phyloP scores from a whole-genome alignment of 2,329 filamentous ascomycete species.

The Aspergillus tanneri region DNA sequence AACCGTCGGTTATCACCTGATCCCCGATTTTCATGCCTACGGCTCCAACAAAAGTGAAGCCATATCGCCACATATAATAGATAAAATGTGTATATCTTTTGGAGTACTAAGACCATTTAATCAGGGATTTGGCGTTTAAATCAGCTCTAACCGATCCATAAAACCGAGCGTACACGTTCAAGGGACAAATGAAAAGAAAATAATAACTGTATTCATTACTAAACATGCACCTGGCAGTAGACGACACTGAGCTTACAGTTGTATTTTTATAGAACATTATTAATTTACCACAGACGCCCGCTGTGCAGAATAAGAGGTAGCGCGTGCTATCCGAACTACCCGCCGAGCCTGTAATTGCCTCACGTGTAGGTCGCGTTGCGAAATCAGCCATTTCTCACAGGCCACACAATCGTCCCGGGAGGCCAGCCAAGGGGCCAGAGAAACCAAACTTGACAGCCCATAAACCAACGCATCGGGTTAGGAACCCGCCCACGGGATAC shows the following conservation, averaged over 20 bases:
- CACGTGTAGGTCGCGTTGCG: not conserved
- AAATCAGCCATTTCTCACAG: not conserved
- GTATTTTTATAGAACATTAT: not conserved
- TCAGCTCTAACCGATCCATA: too few relatives aligned
- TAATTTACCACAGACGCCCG: not conserved
- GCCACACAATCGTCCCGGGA: constrained; percentile 1
- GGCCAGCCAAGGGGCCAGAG: not conserved
- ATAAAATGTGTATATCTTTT: too few relatives aligned
- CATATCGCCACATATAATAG: too few relatives aligned
- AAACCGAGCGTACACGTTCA: too few relatives aligned
- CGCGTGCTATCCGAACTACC: not conserved
- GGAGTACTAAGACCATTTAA: too few relatives aligned
- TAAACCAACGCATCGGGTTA: constrained; percentile 5
- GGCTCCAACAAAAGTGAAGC: too few relatives aligned
- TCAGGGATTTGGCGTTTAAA: too few relatives aligned
- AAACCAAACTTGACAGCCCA: constrained; percentile 1
- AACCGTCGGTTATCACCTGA: too few relatives aligned
- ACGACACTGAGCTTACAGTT: not conserved
- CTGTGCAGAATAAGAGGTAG: not conserved
- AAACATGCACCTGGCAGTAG: not conserved
- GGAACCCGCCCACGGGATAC: constrained; percentile 1
- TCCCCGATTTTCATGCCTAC: too few relatives aligned
- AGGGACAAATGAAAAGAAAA: too few relatives aligned
- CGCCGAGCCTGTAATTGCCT: not conserved
- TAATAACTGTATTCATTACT: too few relatives aligned